A percentile compares a stretch with the other conserved stretches of the same genome.
phyloP scores from a whole-genome alignment of 768 basidiomycete genomes.

The Naganishia kalamii region DNA sequence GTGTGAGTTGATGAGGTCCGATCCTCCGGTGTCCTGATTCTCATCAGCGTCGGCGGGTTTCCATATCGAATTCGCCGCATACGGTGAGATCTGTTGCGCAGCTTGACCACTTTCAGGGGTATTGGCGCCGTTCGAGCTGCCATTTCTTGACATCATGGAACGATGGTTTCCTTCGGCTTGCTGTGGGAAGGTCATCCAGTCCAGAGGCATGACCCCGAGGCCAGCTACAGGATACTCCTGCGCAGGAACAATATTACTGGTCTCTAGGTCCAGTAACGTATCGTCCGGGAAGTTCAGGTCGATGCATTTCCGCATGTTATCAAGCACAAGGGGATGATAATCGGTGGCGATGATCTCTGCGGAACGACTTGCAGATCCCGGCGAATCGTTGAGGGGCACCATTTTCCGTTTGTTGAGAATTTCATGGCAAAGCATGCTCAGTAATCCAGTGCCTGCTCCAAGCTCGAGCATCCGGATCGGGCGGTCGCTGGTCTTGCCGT shows the following conservation, averaged over 20 bases:
- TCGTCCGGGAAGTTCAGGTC: constrained; percentile 37
- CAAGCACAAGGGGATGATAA: constrained; percentile 38
- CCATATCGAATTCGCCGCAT: constrained; percentile 4
- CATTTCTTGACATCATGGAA: not conserved
- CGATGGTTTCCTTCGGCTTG: constrained; percentile 15
- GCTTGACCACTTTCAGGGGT: not conserved
- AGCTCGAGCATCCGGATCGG: constrained; percentile 38
- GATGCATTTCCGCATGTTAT: constrained; percentile 42
- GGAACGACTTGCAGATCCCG: not conserved
- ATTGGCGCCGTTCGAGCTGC: no score
- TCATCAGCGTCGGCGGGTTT: constrained; percentile 1
- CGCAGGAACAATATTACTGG: not conserved
- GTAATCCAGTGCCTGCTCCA: constrained; percentile 44
- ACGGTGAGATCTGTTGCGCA: not conserved
- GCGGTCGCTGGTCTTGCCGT: not conserved
- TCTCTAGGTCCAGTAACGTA: not conserved
- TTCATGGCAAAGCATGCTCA: constrained; percentile 42
- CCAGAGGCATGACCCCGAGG: constrained; percentile 35
- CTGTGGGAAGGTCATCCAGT: constrained; percentile 42
- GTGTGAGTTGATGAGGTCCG: not conserved
- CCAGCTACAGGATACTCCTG: constrained; percentile 2
- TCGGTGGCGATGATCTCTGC: constrained; percentile 43
- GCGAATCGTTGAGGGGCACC: not conserved
- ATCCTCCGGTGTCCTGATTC: constrained; percentile 19
- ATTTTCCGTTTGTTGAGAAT: constrained; percentile 17